These are phyloP conservation scores for Prunus davidiana DNA, from an alignment of 306 rosid genomes.

Conservation along the genomic window DNA sequence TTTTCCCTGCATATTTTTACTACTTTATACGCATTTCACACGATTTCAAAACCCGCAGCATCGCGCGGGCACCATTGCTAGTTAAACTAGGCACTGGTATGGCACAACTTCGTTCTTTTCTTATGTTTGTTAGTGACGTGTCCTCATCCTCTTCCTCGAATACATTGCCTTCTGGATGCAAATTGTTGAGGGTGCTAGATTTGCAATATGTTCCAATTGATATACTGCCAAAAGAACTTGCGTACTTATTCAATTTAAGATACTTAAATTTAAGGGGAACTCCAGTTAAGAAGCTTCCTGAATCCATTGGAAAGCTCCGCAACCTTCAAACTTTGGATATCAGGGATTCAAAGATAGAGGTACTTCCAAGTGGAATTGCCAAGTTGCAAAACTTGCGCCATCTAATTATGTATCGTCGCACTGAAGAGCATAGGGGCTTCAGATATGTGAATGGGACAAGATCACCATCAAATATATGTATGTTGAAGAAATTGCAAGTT, in stretches of 20 bases:
- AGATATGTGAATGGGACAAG: background rate
- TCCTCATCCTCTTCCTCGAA: background rate
- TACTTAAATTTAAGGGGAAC: constrained; percentile 18
- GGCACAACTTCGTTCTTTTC: constrained; percentile 13
- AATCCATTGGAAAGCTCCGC: constrained; percentile 18
- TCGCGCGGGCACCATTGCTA: too few relatives aligned
- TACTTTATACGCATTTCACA: too few relatives aligned
- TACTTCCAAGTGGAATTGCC: constrained; percentile 7
- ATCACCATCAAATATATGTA: background rate
- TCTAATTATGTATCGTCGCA: background rate
- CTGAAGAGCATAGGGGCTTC: background rate
- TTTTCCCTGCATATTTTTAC: too few relatives aligned
- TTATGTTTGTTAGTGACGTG: background rate
- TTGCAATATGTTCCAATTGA: constrained; percentile 9
- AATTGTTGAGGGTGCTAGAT: constrained; percentile 19
- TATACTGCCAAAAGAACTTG: background rate
- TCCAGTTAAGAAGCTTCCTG: constrained; percentile 13
- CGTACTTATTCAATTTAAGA: constrained; percentile 18
- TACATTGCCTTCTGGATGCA: background rate
- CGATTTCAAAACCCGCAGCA: too few relatives aligned
- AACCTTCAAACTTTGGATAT: constrained; percentile 25
- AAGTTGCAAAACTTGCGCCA: constrained; percentile 7
- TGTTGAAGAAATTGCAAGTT: constrained; percentile 10
- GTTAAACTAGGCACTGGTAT: background rate
- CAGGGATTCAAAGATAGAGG: background rate